These are phyloP conservation scores for Chlamydomonas sphaeroides DNA, from an alignment of 139 green algal species.

Conservation along the genomic window DNA sequence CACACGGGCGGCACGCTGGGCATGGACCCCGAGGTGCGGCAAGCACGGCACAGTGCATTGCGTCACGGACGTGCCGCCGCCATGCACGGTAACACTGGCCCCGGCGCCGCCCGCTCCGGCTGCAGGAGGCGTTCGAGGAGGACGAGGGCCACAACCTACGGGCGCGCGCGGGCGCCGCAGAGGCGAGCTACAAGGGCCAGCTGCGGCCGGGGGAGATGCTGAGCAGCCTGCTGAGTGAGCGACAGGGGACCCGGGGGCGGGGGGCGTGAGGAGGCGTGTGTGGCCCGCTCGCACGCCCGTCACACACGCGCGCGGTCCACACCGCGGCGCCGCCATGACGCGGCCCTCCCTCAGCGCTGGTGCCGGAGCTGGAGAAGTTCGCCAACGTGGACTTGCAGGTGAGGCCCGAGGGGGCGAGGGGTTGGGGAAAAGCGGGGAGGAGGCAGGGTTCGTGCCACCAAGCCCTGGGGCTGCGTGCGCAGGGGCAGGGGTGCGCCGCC, in stretches of 20 bases:
- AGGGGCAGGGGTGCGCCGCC: too few species aligned
- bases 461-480: too few species aligned
- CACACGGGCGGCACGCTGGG: conserved; percentile 90
- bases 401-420: not conserved
- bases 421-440: not conserved
- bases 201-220: conserved; percentile 66
- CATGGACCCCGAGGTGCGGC: conserved; percentile 73
- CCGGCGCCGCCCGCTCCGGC: too few species aligned
- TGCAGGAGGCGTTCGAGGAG: conserved; percentile 36
- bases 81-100: too few species aligned
- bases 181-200: conserved; percentile 15
- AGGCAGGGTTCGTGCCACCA: too few species aligned
- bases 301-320: too few species aligned
- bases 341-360: conserved; percentile 54
- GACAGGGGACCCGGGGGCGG: not conserved
- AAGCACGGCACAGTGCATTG: too few species aligned
- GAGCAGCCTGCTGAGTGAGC: conserved; percentile 49
- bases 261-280: too few species aligned
- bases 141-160: conserved; percentile 31
- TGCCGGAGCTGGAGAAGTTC: conserved; percentile 85
- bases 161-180: not conserved
- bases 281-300: not conserved
- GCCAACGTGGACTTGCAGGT: conserved; percentile 83
- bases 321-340: too few species aligned
- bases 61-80: too few species aligned